Percentiles rank a stretch among this genome's conserved stretches.
These are phyloP conservation scores for Penicillium fimorum DNA, from an alignment of 495 filamentous ascomycete genomes.

Conservation along the genomic window DNA sequence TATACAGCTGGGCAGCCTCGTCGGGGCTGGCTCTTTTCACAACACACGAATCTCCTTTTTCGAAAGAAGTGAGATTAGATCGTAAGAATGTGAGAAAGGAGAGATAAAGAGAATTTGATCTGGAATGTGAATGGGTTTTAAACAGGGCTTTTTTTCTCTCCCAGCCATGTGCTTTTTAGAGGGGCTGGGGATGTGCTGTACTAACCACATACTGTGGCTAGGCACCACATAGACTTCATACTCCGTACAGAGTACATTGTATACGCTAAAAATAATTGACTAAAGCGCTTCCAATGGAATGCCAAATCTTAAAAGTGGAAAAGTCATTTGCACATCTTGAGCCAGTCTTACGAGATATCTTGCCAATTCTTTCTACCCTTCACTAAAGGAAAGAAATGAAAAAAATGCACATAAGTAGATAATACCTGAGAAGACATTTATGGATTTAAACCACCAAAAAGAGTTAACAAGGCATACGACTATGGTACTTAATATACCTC, in stretches of 20 bases:
- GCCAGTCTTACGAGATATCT: too few species aligned
- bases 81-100: slow-evolving; percentile 9
- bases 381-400: too few species aligned
- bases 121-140: slow-evolving; percentile 21
- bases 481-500: too few species aligned
- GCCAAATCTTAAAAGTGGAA: neutral
- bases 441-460: too few species aligned
- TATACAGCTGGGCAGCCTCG: slow-evolving; percentile 9
- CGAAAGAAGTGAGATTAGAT: neutral
- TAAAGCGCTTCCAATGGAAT: neutral
- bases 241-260: neutral
- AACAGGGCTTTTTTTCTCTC: slow-evolving; percentile 12
- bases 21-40: slow-evolving; percentile 2
- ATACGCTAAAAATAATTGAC: neutral
- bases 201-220: neutral
- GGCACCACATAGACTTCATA: neutral
- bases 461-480: too few species aligned
- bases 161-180: slow-evolving; percentile 33
- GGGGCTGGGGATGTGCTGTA: slow-evolving; percentile 21
- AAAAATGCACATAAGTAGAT: too few species aligned
- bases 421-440: too few species aligned
- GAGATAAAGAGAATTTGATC: slow-evolving; percentile 11
- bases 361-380: too few species aligned
- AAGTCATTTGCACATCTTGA: too few species aligned
- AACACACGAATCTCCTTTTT: neutral